Percentiles rank a stretch among this genome's conserved stretches.
Evolutionary conservation across 2,329 filamentous ascomycete genomes (phyloP).

Genomic region (Botrytis cinerea): DNA sequence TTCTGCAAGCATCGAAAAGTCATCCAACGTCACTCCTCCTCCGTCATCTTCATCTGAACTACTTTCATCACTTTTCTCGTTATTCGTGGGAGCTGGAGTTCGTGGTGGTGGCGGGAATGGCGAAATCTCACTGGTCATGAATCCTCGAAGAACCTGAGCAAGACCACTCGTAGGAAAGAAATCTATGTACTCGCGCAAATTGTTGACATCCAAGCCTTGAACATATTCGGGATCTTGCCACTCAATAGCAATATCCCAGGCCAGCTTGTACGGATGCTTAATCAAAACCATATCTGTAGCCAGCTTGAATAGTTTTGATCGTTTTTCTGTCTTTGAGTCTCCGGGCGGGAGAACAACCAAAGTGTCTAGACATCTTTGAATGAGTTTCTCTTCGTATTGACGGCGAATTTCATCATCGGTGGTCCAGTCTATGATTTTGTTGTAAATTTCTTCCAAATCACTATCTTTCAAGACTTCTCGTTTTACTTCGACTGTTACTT

Average conservation of each 20-base stretch:
- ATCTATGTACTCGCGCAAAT: slow-evolving; percentile 77
- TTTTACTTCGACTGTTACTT: slow-evolving; percentile 86
- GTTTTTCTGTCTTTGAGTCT: slow-evolving; percentile 67
- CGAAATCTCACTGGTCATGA: slow-evolving; percentile 78
- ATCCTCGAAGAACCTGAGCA: slow-evolving; percentile 78
- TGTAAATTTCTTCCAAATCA: slow-evolving; percentile 77
- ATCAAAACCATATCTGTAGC: slow-evolving; percentile 95
- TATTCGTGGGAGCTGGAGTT: slow-evolving; percentile 45
- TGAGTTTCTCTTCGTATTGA: slow-evolving; percentile 84
- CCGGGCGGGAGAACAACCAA: slow-evolving; percentile 68
- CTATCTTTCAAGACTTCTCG: slow-evolving; percentile 77
- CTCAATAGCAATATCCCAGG: slow-evolving; percentile 88
- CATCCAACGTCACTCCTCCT: slow-evolving; percentile 53
- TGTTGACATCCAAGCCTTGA: slow-evolving; percentile 72
- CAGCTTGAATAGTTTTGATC: slow-evolving; percentile 71
- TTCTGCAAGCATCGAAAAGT: slow-evolving; percentile 67
- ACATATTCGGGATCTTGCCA: slow-evolving; percentile 81
- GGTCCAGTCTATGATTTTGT: slow-evolving; percentile 85
- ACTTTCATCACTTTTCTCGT: slow-evolving; percentile 51
- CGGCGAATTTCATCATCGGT: slow-evolving; percentile 82
- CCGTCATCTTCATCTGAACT: slow-evolving; percentile 59
- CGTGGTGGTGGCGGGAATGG: slow-evolving; percentile 69
- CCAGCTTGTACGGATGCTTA: slow-evolving; percentile 83
- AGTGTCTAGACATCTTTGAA: slow-evolving; percentile 78
- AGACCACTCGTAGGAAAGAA: slow-evolving; percentile 86